These are phyloP conservation scores for Coleophoma cylindrospora DNA, from an alignment of 2,329 filamentous ascomycete genomes.

Conservation along the genomic window DNA sequence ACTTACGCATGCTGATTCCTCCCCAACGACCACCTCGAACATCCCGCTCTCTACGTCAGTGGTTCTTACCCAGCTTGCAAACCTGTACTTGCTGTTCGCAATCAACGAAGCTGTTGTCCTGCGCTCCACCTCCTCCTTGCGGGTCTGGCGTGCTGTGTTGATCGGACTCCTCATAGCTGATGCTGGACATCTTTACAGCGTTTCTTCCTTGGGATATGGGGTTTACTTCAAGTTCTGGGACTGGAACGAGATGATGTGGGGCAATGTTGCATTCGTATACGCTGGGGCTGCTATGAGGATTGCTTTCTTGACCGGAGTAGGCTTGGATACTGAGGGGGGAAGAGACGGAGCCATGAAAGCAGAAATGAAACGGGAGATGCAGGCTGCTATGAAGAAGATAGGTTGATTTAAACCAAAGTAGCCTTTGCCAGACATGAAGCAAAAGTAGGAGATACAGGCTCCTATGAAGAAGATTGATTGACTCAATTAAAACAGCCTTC, in stretches of 20 bases:
- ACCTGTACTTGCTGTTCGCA: constrained; percentile 72
- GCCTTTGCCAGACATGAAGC: no score
- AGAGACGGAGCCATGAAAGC: constrained; percentile 9
- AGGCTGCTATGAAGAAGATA: not conserved
- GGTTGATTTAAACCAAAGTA: not conserved
- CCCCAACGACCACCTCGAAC: constrained; percentile 8
- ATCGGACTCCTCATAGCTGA: constrained; percentile 69
- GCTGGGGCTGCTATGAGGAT: constrained; percentile 54
- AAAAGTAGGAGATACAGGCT: no score
- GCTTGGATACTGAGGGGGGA: constrained; percentile 30
- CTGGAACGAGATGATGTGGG: constrained; percentile 67
- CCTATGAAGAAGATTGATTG: no score
- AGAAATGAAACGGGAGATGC: constrained; percentile 6
- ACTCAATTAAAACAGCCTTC: no score
- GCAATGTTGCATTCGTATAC: constrained; percentile 68
- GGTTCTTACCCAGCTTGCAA: constrained; percentile 69
- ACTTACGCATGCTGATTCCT: constrained; percentile 48
- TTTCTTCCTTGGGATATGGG: constrained; percentile 50
- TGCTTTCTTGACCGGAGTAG: constrained; percentile 54
- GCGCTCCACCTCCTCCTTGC: constrained; percentile 60
- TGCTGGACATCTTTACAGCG: constrained; percentile 67
- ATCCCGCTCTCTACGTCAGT: constrained; percentile 59
- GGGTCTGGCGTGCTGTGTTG: constrained; percentile 66
- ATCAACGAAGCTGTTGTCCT: constrained; percentile 74
- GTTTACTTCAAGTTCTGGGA: constrained; percentile 52